phyloP scores from a whole-genome alignment of 2,329 filamentous ascomycete species.

The Emergomyces orientalis region DNA sequence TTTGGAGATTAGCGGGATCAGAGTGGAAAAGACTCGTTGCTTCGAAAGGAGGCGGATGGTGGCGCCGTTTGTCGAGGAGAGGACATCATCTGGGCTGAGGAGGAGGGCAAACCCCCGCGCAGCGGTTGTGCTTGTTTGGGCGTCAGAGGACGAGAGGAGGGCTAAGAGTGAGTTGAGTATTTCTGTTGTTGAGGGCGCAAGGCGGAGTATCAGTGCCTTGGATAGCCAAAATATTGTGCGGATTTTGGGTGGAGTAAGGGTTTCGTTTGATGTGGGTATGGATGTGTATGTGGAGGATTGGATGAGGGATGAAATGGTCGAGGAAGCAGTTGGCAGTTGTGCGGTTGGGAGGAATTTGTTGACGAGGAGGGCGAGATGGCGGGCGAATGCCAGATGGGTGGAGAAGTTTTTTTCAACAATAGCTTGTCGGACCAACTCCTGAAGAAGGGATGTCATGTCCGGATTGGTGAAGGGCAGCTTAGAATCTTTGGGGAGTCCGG shows the following conservation, averaged over 20 bases:
- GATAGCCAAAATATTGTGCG: conserved; percentile 51
- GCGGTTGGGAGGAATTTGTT: conserved; percentile 35
- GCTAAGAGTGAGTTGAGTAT: conserved; percentile 44
- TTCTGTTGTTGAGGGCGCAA: conserved; percentile 39
- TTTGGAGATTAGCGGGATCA: conserved; percentile 48
- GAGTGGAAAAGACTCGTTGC: conserved; percentile 53
- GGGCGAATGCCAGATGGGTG: conserved; percentile 34
- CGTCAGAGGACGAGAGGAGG: conserved; percentile 36
- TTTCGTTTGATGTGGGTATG: conserved; percentile 14
- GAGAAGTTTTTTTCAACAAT: conserved; percentile 25
- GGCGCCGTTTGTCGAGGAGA: conserved; percentile 53
- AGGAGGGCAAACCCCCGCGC: conserved; percentile 52
- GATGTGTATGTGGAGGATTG: conserved; percentile 17
- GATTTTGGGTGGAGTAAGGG: conserved; percentile 35
- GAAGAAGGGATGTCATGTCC: conserved; percentile 28
- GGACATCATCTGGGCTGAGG: conserved; percentile 51
- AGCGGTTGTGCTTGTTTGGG: conserved; percentile 41
- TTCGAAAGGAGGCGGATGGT: conserved; percentile 53
- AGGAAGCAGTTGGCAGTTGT: conserved; percentile 24
- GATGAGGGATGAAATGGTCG: conserved; percentile 28
- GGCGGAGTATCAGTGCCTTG: conserved; percentile 51
- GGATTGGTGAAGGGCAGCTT: conserved; percentile 25
- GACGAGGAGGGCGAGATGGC: conserved; percentile 33
- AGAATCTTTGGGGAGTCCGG: conserved; percentile 39
- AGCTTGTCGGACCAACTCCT: conserved; percentile 29